Percentiles rank a stretch among this genome's conserved stretches.
Conservation (phyloP, 2,329 filamentous ascomycete genomes). For the Pseudocercospora ulei region DNA sequence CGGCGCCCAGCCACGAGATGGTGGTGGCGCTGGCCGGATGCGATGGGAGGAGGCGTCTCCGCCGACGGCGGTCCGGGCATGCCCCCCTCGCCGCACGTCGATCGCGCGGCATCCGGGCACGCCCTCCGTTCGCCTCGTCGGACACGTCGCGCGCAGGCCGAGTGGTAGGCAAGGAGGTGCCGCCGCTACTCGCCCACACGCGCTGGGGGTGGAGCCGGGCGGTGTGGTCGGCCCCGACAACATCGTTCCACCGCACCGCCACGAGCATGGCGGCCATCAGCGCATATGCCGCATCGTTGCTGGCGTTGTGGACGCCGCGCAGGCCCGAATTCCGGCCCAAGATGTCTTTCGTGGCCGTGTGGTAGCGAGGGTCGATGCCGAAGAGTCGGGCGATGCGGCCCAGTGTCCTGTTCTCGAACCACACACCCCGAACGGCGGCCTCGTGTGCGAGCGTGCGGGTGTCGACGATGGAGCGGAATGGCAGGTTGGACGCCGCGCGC, state of each 20-base stretch:
- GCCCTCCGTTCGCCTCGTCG: no score
- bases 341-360: neutral
- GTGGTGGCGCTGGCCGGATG: no score
- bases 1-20: no score
- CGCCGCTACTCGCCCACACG: no score
- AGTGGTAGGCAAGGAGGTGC: no score
- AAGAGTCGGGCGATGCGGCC: conserved; percentile 3
- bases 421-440: neutral
- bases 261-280: conserved; percentile 11
- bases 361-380: conserved; percentile 12
- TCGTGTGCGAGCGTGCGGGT: neutral
- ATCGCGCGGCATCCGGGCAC: no score
- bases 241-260: conserved; percentile 9
- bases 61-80: no score
- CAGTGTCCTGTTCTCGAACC: neutral
- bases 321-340: neutral
- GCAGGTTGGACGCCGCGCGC: neutral
- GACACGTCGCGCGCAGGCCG: no score
- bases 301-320: conserved; percentile 11
- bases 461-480: conserved; percentile 7
- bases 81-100: no score
- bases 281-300: conserved; percentile 15
- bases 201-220: no score
- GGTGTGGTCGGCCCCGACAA: neutral
- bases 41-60: no score